Conservation (phyloP, 2,329 filamentous ascomycete genomes). For the Fusarium sp. region DNA sequence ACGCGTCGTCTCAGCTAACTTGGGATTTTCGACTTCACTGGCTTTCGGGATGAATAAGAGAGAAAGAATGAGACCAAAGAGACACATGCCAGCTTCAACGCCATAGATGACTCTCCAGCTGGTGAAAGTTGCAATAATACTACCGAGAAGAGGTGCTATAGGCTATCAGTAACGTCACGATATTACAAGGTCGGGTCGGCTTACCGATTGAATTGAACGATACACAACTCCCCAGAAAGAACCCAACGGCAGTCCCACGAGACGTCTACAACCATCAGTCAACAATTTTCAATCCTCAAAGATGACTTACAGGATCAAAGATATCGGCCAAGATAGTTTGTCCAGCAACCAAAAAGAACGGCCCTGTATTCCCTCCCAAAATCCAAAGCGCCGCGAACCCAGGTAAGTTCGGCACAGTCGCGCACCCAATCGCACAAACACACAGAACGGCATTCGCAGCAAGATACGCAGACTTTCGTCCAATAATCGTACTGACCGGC, state of each 20-base stretch:
- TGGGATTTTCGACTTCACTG: slow-evolving; percentile 41
- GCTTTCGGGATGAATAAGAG: slow-evolving; percentile 43
- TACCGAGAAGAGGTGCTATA: slow-evolving; percentile 41
- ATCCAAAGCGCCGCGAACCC: slow-evolving; percentile 42
- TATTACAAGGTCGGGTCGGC: background rate
- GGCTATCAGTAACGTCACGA: background rate
- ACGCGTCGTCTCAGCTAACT: slow-evolving; percentile 13
- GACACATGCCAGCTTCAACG: slow-evolving; percentile 44
- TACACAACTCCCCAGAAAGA: slow-evolving; percentile 44
- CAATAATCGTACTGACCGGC: slow-evolving; percentile 42
- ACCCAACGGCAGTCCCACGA: slow-evolving; percentile 43
- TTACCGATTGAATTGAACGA: slow-evolving; percentile 43
- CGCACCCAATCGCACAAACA: slow-evolving; percentile 40
- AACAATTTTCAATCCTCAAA: rapidly evolving
- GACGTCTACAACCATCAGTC: slow-evolving; percentile 26
- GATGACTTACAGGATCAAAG: slow-evolving; percentile 37
- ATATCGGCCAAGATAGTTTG: slow-evolving; percentile 45
- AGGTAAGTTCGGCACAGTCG: slow-evolving; percentile 35
- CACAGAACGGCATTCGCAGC: slow-evolving; percentile 41
- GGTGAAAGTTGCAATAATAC: slow-evolving; percentile 45
- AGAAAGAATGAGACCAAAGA: slow-evolving; percentile 40
- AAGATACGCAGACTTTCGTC: slow-evolving; percentile 41
- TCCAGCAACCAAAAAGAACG: slow-evolving; percentile 44
- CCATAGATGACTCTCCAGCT: slow-evolving; percentile 47
- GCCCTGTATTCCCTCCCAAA: slow-evolving; percentile 42